These are phyloP conservation scores for Amaranthus hypochondriacus DNA, from an alignment of 148 eudicot species.

Conservation along the genomic window DNA sequence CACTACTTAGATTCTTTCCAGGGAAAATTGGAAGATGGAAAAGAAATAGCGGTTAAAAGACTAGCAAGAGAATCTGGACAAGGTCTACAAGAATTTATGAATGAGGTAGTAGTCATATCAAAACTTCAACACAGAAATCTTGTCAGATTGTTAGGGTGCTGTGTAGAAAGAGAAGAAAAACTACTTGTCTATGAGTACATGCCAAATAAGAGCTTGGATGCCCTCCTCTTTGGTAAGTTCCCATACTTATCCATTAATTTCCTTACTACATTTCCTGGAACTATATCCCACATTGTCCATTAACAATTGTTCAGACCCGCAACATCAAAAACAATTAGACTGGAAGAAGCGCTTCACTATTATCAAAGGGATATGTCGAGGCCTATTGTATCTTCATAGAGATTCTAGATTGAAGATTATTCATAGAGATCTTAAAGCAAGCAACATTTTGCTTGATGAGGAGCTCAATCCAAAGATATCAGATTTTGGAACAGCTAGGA, in stretches of 20 bases:
- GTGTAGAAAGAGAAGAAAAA: conserved; percentile 35
- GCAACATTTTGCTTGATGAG: conserved; percentile 30
- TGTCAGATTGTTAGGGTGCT: conserved; percentile 36
- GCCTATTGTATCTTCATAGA: conserved; percentile 35
- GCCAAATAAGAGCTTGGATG: conserved; percentile 46
- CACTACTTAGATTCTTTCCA: not conserved
- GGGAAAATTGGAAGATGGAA: conserved; percentile 36
- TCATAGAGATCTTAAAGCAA: conserved; percentile 30
- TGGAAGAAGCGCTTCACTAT: conserved; percentile 31
- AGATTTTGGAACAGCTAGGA: conserved; percentile 37
- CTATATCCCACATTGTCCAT: not conserved
- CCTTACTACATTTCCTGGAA: too few species aligned
- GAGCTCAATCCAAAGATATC: conserved; percentile 32
- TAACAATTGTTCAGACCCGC: conserved; percentile 8
- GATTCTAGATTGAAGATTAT: conserved; percentile 38
- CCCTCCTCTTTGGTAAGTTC: conserved; percentile 35
- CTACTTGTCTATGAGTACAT: conserved; percentile 39
- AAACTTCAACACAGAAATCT: conserved; percentile 46
- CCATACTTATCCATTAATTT: too few species aligned
- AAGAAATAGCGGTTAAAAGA: conserved; percentile 39
- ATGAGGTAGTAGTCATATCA: conserved; percentile 40
- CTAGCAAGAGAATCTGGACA: conserved; percentile 41
- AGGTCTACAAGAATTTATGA: conserved; percentile 46
- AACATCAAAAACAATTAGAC: not conserved
- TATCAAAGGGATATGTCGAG: conserved; percentile 30